Evolutionary conservation across 1,284 basidiomycete genomes (phyloP).

Genomic region (Heterobasidion irregulare): DNA sequence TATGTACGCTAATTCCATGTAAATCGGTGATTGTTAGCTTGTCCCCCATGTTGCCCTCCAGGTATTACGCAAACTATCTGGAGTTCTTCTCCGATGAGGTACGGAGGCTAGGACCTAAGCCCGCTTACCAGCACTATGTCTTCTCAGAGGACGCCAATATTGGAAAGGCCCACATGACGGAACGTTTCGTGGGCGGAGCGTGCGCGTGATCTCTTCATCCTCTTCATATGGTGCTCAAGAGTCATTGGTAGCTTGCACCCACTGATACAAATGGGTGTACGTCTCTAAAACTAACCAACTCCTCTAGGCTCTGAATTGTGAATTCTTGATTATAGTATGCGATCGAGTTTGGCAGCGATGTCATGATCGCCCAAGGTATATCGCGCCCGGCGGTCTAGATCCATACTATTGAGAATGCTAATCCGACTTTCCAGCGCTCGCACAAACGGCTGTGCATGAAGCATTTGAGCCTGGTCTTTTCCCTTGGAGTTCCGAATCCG

Average conservation of each 20-base stretch:
- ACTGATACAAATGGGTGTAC: slow-evolving; percentile 56
- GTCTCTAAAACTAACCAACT: slow-evolving; percentile 12
- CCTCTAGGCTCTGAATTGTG: not conserved
- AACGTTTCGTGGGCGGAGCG: slow-evolving; percentile 49
- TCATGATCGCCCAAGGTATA: slow-evolving; percentile 45
- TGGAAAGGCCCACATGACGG: slow-evolving; percentile 42
- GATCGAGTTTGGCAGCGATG: slow-evolving; percentile 47
- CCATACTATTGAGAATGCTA: not conserved
- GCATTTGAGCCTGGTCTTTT: slow-evolving; percentile 27
- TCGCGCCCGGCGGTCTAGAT: not conserved
- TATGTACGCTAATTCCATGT: slow-evolving; percentile 16
- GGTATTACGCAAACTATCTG: slow-evolving; percentile 46
- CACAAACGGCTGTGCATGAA: slow-evolving; percentile 42
- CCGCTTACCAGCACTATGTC: slow-evolving; percentile 43
- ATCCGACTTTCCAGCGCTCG: slow-evolving; percentile 31
- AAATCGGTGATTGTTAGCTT: not conserved
- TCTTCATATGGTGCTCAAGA: not conserved
- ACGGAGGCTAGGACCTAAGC: slow-evolving; percentile 29
- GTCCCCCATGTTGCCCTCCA: slow-evolving; percentile 14
- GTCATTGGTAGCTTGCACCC: slow-evolving; percentile 40
- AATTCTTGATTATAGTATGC: slow-evolving; percentile 33
- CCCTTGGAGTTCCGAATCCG: slow-evolving; percentile 10
- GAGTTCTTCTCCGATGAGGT: slow-evolving; percentile 49
- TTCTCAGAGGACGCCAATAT: slow-evolving; percentile 42
- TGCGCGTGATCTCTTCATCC: slow-evolving; percentile 21